Conservation (phyloP, 2,329 filamentous ascomycete genomes). For the Verticillium nubilum region DNA sequence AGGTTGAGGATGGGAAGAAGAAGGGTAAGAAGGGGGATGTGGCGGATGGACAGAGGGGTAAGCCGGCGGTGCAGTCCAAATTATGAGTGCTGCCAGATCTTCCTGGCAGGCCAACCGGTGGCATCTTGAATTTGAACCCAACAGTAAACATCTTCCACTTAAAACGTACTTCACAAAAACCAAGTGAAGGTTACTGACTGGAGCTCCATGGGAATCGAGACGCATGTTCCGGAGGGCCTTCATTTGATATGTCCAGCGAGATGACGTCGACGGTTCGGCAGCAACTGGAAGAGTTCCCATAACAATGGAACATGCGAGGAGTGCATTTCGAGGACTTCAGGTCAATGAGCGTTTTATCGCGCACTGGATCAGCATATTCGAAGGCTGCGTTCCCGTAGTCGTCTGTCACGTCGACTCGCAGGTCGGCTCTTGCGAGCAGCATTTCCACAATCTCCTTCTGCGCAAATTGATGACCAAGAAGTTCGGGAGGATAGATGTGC, state of each 20-base stretch:
- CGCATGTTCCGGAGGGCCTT: too few relatives aligned
- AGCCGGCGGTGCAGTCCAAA: conserved; percentile 5
- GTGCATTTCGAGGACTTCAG: not conserved
- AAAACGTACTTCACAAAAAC: too few relatives aligned
- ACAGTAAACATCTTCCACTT: too few relatives aligned
- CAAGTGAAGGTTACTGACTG: too few relatives aligned
- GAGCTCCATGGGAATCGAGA: too few relatives aligned
- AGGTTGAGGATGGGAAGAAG: conserved; percentile 22
- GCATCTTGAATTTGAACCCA: too few relatives aligned
- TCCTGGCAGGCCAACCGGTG: not conserved
- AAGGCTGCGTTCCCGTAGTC: not conserved
- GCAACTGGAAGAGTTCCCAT: too few relatives aligned
- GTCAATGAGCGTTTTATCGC: not conserved
- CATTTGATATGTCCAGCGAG: too few relatives aligned
- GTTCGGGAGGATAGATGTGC: too few relatives aligned
- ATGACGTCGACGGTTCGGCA: too few relatives aligned
- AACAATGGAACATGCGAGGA: not conserved
- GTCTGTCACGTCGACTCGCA: not conserved
- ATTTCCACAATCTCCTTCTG: not conserved
- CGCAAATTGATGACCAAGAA: not conserved
- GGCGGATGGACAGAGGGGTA: not conserved
- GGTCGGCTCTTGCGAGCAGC: not conserved
- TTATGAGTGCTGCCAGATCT: not conserved
- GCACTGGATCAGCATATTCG: not conserved
- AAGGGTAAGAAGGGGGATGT: conserved; percentile 16